Percentiles rank a stretch among this genome's conserved stretches.
Evolutionary conservation across 2,329 filamentous ascomycete genomes (phyloP).

Genomic region (Cytospora paraplurivora): DNA sequence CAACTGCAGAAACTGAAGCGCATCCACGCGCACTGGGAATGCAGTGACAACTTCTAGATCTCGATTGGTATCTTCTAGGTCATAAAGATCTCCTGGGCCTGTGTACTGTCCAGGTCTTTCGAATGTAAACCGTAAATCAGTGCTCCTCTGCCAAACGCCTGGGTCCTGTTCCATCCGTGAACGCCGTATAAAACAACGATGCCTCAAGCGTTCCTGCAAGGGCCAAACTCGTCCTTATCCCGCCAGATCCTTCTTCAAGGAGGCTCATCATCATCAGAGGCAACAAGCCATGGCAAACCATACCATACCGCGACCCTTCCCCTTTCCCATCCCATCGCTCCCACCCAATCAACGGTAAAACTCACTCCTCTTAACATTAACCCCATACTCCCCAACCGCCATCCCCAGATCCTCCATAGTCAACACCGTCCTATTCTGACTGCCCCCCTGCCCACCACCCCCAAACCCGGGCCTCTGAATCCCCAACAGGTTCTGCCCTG

Average conservation of each 20-base stretch:
- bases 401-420: conserved; percentile 99
- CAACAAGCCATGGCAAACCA: background rate
- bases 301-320: background rate
- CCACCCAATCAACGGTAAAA: conserved; percentile 74
- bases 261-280: background rate
- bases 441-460: conserved; percentile 85
- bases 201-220: background rate
- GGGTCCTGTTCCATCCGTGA: conserved; percentile 10
- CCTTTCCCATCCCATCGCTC: background rate
- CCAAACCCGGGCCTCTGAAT: conserved; percentile 80
- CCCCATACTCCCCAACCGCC: conserved; percentile 96
- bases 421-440: conserved; percentile 87
- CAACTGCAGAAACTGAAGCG: background rate
- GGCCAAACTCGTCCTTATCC: background rate
- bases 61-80: background rate
- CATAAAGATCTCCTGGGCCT: background rate
- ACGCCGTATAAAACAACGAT: conserved; percentile 1
- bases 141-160: conserved; percentile 8
- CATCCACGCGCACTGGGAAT: background rate
- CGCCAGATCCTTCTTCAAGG: background rate
- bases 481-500: conserved; percentile 54
- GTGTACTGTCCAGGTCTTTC: background rate
- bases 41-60: background rate
- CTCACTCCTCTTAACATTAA: conserved; percentile 96
- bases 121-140: background rate